A percentile compares a stretch with the other conserved stretches of the same genome.
Evolutionary conservation across 306 rosid genomes (phyloP).

Genomic region (Pyrus betulifolia): DNA sequence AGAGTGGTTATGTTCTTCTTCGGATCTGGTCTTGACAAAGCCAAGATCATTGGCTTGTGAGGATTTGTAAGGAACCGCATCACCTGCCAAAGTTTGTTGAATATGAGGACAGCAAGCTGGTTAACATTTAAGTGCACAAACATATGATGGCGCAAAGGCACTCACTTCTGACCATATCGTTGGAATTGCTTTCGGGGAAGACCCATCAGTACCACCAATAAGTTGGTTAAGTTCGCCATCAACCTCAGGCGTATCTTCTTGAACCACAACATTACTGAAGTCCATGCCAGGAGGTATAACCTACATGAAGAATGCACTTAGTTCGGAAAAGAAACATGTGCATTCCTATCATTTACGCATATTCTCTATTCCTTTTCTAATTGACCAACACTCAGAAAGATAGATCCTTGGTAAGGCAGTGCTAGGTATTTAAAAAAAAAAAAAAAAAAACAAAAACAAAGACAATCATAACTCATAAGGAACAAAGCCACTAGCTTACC

Average conservation of each 20-base stretch:
- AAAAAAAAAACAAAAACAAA: background rate
- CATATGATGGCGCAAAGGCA: constrained; percentile 4
- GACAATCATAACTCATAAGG: background rate
- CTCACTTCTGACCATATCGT: constrained; percentile 80
- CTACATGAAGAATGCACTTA: constrained; percentile 30
- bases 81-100: constrained; percentile 36
- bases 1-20: constrained; percentile 86
- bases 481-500: constrained; percentile 33
- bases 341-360: background rate
- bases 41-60: constrained; percentile 87
- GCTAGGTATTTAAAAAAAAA: background rate
- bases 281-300: constrained; percentile 97
- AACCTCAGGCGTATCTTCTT: constrained; percentile 57
- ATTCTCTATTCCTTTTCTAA: background rate
- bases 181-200: constrained; percentile 69
- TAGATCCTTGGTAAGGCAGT: background rate
- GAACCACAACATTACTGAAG: constrained; percentile 69
- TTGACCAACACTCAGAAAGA: background rate
- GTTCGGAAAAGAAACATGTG: background rate
- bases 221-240: constrained; percentile 63
- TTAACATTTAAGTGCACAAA: background rate
- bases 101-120: background rate
- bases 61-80: constrained; percentile 86
- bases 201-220: constrained; percentile 32
- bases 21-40: constrained; percentile 86